A percentile compares a stretch with the other conserved stretches of the same genome.
phyloP scores from a whole-genome alignment of 2,329 filamentous ascomycete species.

The Apiospora pterosperma region DNA sequence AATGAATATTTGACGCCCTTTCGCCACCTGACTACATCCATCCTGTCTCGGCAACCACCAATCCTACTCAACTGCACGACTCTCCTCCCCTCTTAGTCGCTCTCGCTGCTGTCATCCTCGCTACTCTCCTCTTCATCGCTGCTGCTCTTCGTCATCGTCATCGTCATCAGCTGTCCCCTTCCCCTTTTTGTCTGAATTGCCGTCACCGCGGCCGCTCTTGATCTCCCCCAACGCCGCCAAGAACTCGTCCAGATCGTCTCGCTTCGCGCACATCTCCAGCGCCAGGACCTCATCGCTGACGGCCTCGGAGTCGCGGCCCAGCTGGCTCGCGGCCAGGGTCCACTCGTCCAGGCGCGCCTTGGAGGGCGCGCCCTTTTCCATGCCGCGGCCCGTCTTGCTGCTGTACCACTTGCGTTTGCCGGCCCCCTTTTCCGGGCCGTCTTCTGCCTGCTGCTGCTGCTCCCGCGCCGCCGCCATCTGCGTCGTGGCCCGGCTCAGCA shows the following conservation, averaged over 20 bases:
- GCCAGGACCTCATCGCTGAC: not conserved
- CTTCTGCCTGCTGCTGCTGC: not conserved
- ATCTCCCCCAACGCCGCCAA: not conserved
- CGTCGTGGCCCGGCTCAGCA: not conserved
- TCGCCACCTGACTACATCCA: too few species aligned
- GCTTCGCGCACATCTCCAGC: not conserved
- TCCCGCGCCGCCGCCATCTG: not conserved
- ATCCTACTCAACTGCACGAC: too few species aligned
- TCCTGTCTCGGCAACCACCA: too few species aligned
- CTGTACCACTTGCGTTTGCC: not conserved
- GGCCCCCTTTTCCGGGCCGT: not conserved
- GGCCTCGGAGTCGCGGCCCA: not conserved
- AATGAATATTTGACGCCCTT: too few species aligned
- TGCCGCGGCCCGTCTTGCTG: not conserved
- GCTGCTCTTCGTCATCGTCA: not conserved
- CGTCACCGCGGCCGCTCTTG: not conserved
- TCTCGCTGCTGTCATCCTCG: not conserved
- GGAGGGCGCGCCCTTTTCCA: not conserved
- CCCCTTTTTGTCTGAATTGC: not conserved
- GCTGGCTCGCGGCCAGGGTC: not conserved
- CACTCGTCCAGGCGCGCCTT: not conserved
- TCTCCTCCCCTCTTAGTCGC: not conserved
- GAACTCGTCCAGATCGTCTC: not conserved
- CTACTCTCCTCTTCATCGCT: not conserved
- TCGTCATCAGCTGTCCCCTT: too few species aligned